Percentiles rank a stretch among this genome's conserved stretches.
Conservation (phyloP, 1,139 yeast species). For the Taiozyma sp. region DNA sequence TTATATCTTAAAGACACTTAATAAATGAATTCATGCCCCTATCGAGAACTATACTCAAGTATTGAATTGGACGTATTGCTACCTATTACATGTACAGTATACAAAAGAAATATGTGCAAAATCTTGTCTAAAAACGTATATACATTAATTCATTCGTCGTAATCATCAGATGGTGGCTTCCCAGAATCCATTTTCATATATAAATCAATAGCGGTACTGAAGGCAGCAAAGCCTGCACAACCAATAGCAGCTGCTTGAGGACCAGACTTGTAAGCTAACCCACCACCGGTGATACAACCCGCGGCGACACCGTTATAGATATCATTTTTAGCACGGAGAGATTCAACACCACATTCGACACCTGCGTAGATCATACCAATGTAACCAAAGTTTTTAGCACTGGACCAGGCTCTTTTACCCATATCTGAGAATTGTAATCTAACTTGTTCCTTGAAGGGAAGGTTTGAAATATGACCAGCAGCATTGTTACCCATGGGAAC, state of each 20-base stretch:
- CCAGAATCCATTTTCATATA: constrained; percentile 85
- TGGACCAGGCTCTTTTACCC: constrained; percentile 80
- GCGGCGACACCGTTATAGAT: constrained; percentile 89
- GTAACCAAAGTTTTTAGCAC: constrained; percentile 93
- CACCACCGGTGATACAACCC: constrained; percentile 97
- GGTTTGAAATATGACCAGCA: constrained; percentile 59
- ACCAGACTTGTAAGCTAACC: constrained; percentile 86
- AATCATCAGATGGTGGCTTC: constrained; percentile 84
- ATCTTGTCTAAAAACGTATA: neutral
- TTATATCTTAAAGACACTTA: neutral
- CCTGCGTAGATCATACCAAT: constrained; percentile 94
- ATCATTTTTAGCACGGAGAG: constrained; percentile 83
- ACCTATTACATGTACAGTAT: too few species aligned
- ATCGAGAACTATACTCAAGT: too few species aligned
- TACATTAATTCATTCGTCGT: constrained; percentile 52
- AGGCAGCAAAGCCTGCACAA: constrained; percentile 97
- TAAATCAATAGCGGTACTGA: constrained; percentile 88
- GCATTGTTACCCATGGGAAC: constrained; percentile 63
- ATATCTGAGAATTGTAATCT: constrained; percentile 86
- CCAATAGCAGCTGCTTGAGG: constrained; percentile 91
- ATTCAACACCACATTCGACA: constrained; percentile 88
- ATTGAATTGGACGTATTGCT: too few species aligned
- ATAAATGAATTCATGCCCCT: neutral
- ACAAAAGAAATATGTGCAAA: neutral
- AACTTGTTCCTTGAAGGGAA: constrained; percentile 93